Evolutionary conservation across 768 basidiomycete genomes (phyloP).

Genomic region (Harrya chromipes): DNA sequence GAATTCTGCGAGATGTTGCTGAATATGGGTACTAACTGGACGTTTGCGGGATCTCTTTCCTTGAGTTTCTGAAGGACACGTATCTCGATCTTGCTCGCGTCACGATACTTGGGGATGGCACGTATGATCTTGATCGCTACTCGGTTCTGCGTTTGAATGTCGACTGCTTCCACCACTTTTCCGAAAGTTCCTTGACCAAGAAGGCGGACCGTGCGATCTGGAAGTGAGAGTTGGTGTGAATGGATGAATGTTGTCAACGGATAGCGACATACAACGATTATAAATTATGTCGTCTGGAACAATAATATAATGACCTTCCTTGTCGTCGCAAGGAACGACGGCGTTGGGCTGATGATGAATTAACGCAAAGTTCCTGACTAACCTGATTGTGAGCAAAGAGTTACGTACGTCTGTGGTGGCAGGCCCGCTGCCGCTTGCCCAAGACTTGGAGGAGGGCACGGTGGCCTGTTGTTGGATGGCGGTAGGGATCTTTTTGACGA

Average conservation of each 20-base stretch:
- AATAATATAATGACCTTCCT: constrained; percentile 98
- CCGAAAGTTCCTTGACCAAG: constrained; percentile 98
- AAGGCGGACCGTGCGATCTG: constrained; percentile 88
- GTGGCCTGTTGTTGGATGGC: constrained; percentile 50
- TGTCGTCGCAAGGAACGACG: constrained; percentile 84
- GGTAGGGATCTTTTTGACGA: constrained; percentile 58
- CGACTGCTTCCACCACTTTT: constrained; percentile 93
- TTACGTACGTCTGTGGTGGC: constrained; percentile 65
- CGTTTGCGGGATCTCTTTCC: constrained; percentile 82
- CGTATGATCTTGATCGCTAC: constrained; percentile 99
- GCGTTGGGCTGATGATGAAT: constrained; percentile 53
- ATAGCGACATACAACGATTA: constrained; percentile 63
- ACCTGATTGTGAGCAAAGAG: constrained; percentile 10
- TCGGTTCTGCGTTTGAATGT: constrained; percentile 66
- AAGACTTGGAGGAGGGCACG: constrained; percentile 55
- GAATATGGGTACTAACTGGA: constrained; percentile 59
- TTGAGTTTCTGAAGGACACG: constrained; percentile 90
- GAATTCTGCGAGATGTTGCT: constrained; percentile 16
- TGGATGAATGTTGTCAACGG: not conserved
- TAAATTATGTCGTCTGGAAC: constrained; percentile 86
- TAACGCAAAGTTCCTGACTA: constrained; percentile 25
- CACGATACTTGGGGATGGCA: constrained; percentile 97
- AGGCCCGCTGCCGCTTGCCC: constrained; percentile 63
- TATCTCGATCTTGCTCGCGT: constrained; percentile 98
- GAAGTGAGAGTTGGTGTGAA: constrained; percentile 16